Base-by-base conservation (phyloP, 805 yeast species). In the Candida fluviatilis region DNA sequence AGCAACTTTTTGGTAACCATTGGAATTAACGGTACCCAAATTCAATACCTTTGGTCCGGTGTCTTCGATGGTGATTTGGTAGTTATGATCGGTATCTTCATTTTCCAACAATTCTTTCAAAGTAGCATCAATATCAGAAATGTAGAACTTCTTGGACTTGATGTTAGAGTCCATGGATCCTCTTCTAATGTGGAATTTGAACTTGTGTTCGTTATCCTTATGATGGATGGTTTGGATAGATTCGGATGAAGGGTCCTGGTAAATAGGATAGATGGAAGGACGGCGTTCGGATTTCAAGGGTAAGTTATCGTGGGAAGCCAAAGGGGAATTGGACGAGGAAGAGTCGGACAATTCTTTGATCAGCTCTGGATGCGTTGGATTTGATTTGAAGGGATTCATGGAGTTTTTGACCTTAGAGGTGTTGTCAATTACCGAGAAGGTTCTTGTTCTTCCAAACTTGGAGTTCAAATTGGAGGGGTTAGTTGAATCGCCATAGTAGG, bases 41-140 rank as follows among this genome's bases (percentile, higher is more conserved):
- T 52, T 45, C 34, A 57, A 48, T 12, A 58, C 61, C 37, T 58
- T 58, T 3, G 64, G 64, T 2, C 63, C 63, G 5, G 51, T 47
- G 37, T 59, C 64, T 38, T 59, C 64, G 30, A 59, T 59, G 17
- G 63, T 58, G 35, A 59, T 89, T 59, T 90, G 96, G 57, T 62
- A 80, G 56, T 90, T 82, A 37, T 72, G 70, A 60, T 90, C 95
- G 2, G 96, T 88, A 55, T 89, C 96, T 57, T 89, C 96, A 47
- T 75, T 78, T 21, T 70, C 73, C 40, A 89, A 65, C 31, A 90
- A 68, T 46, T 84, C 82, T 6, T 75, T 64, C 36, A 89, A 65
- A 1, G 96, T 86, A 23, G 73, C 60, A 50, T 86, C 84, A 18
- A 90, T 85, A 56, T 88, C 84, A 46, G 76, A 71, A 42, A 89